Conservation (phyloP, 768 basidiomycete species). For the Mycena latifolia region DNA sequence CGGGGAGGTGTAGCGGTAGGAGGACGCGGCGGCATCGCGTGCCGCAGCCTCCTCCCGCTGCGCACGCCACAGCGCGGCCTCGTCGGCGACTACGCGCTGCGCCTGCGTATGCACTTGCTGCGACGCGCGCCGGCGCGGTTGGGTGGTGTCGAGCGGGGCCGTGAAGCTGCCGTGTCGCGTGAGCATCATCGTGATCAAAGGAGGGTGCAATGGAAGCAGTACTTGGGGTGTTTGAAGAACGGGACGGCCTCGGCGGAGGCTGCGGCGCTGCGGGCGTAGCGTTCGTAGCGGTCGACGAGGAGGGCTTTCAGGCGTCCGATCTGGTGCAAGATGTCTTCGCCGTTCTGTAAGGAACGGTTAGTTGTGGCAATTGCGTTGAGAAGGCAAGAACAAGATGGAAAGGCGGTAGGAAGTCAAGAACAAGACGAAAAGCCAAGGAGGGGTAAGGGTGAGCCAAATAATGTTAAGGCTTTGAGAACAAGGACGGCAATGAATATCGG, state of each 20-base stretch:
- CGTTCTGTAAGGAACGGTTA: conserved; percentile 51
- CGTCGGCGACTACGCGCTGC: conserved; percentile 16
- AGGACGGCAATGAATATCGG: too few relatives aligned
- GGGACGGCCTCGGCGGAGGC: conserved; percentile 11
- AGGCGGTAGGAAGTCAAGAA: conserved; percentile 37
- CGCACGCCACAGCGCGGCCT: conserved; percentile 21
- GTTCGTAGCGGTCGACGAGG: conserved; percentile 73
- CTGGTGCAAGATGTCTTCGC: conserved; percentile 77
- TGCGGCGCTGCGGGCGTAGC: not conserved
- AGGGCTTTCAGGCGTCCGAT: conserved; percentile 74
- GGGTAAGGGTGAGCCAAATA: too few relatives aligned
- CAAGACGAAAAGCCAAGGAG: not conserved
- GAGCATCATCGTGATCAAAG: too few relatives aligned
- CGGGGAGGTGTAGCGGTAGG: not conserved
- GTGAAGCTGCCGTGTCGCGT: too few relatives aligned
- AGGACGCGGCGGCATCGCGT: conserved; percentile 2
- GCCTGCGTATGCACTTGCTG: conserved; percentile 3
- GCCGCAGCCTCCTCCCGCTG: conserved; percentile 19
- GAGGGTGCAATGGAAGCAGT: too few relatives aligned
- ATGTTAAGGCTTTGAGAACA: too few relatives aligned
- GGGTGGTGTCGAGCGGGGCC: too few relatives aligned
- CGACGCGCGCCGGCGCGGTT: not conserved
- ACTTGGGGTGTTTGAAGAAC: not conserved
- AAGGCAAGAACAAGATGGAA: too few relatives aligned
- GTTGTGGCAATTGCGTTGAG: too few relatives aligned